Conservation (phyloP, 148 eudicot genomes). For the Salicornia ramosissima region DNA sequence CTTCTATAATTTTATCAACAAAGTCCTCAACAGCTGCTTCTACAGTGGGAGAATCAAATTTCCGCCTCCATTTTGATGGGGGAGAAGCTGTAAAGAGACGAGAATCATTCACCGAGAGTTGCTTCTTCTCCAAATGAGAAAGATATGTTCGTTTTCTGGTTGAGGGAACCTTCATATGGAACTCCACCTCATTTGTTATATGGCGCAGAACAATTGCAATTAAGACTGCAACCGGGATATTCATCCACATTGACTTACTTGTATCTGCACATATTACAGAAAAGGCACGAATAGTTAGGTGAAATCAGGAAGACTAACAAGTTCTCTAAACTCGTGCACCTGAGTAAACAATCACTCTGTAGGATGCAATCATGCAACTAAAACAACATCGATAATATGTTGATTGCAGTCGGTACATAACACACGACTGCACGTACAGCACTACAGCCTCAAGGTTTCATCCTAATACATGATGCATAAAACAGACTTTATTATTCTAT, state of each 20-base stretch:
- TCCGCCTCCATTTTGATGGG: slow-evolving; percentile 76
- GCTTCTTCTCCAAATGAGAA: slow-evolving; percentile 69
- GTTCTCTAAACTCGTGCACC: background rate
- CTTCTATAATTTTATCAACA: slow-evolving; percentile 64
- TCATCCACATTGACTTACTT: slow-evolving; percentile 98
- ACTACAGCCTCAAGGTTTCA: background rate
- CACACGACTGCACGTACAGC: background rate
- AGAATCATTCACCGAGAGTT: slow-evolving; percentile 67
- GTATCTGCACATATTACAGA: slow-evolving; percentile 55
- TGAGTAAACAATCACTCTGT: background rate
- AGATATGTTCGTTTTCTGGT: slow-evolving; percentile 43
- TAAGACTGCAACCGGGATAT: slow-evolving; percentile 70
- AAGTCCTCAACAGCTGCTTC: slow-evolving; percentile 88
- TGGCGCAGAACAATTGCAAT: slow-evolving; percentile 54
- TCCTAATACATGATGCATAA: background rate
- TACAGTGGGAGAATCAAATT: slow-evolving; percentile 78
- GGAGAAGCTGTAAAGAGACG: slow-evolving; percentile 58
- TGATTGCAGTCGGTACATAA: background rate
- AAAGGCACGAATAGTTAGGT: background rate
- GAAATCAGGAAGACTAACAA: background rate
- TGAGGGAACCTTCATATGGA: slow-evolving; percentile 55
- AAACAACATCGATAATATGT: slow-evolving; percentile 10
- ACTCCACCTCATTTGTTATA: slow-evolving; percentile 64
- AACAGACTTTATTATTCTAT: background rate
- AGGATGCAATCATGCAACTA: background rate